Evolutionary conservation across 2,329 filamentous ascomycete genomes (phyloP), one percentile per base, ranked within the genome.

Genomic region (Sporothrix curviconia): DNA sequence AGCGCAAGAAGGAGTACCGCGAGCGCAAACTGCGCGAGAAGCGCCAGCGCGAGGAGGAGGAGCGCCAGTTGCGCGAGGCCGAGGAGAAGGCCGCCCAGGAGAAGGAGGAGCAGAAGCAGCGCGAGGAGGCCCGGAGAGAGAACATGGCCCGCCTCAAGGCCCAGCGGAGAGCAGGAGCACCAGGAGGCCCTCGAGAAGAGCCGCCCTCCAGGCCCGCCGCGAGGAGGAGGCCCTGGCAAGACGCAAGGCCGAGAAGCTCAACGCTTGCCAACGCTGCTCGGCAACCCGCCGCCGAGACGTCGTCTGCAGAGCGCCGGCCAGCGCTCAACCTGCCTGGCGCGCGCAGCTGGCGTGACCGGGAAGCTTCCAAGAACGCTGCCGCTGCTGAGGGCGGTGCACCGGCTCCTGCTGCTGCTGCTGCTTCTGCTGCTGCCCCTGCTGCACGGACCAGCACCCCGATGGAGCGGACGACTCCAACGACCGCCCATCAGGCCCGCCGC

Each of bases 141-240:
- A 83, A 85, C 68, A 74, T 91, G 68, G 81, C 83, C 64, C 87
- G 78, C 64, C 72, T 81, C 71, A 84, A 84, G 75, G 83, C 86
- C 65, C 78, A 85, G 70, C 78, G 83, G n/a, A 65, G 82, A 85
- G 63, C 77, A 78, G 70, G 83, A 87, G 71, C 80, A 82, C 57
- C 80, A 95, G 72, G 87, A 91, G 71, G 74, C 76, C 60, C 69
- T 81, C 61, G 83, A 86, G 74, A 82, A 80, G 71, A n/a, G 81
- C 78, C 49, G 83, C 83, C 12, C 74, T 83, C 64, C 92, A 96
- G 74, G 84, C 83, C 65, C 83, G 90, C 68, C 85, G 89, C 70
- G 92, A 95, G 72, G 91, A 94, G 66, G 92, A 96, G 71, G 92
- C 90, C 15, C 84, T 92, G 73, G 87, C 87, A 64, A 84, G 87